phyloP scores from a whole-genome alignment of 371 early-diverging fungal genomes.

The Choanephora cucurbitarum region DNA sequence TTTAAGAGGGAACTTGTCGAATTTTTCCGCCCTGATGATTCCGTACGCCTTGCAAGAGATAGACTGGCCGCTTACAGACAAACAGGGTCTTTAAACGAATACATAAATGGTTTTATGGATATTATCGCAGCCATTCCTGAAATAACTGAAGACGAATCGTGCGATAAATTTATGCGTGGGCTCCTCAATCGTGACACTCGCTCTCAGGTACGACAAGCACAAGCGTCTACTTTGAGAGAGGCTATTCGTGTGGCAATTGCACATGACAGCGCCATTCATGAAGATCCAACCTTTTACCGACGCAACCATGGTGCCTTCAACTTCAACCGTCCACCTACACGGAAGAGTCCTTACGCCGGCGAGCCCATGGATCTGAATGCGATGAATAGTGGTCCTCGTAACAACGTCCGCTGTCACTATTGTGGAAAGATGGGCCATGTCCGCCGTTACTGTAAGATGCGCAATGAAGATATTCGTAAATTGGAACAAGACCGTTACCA shows the following conservation, averaged over 20 bases:
- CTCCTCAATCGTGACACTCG: not conserved
- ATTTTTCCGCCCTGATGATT: slow-evolving; percentile 1
- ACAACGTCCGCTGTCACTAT: too few relatives aligned
- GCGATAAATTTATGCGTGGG: not conserved
- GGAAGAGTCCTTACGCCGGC: not conserved
- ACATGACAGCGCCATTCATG: too few relatives aligned
- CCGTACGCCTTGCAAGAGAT: not conserved
- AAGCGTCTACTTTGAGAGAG: not conserved
- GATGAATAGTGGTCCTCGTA: too few relatives aligned
- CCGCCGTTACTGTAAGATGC: not conserved
- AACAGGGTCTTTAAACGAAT: not conserved
- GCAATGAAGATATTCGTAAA: not conserved
- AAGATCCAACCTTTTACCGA: too few relatives aligned
- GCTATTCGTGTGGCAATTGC: too few relatives aligned
- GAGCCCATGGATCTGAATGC: too few relatives aligned
- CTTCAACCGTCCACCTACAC: not conserved
- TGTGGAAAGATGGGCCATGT: slow-evolving; percentile 12
- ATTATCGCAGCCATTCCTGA: not conserved
- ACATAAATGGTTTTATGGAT: too few relatives aligned
- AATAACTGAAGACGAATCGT: not conserved
- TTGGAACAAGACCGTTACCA: slow-evolving; percentile 1
- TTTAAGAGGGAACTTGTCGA: too few relatives aligned
- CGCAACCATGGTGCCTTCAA: too few relatives aligned
- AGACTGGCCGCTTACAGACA: not conserved
- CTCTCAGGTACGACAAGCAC: not conserved